phyloP scores from a whole-genome alignment of 257 asterid species.

The Orobanche coerulescens region DNA sequence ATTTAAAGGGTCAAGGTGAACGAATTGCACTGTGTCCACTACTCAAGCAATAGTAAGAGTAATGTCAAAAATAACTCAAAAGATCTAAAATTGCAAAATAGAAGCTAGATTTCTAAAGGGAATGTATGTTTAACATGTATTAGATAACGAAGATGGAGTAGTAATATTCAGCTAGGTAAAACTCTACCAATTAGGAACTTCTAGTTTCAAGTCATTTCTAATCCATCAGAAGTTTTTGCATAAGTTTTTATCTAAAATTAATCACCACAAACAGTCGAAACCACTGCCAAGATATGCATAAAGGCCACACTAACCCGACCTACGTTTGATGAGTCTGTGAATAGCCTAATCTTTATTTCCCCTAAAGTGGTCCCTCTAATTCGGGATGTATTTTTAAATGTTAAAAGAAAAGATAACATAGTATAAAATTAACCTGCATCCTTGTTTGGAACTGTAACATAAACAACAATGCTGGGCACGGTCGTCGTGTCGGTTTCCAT shows the following conservation, averaged over 20 bases:
- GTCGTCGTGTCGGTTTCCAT: conserved; percentile 67
- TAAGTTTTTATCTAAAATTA: not conserved
- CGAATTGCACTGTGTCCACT: not conserved
- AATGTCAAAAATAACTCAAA: not conserved
- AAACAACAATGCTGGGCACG: conserved; percentile 87
- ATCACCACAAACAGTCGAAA: conserved; percentile 1
- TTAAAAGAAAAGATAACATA: not conserved
- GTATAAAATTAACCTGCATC: conserved; percentile 1
- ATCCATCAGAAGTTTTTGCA: not conserved
- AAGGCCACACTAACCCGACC: not conserved
- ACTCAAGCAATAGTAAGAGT: not conserved
- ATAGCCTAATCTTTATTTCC: too few relatives aligned
- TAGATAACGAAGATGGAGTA: not conserved
- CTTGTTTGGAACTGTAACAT: conserved; percentile 57
- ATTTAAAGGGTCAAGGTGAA: too few relatives aligned
- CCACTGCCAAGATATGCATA: not conserved
- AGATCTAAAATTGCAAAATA: not conserved
- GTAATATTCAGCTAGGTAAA: not conserved
- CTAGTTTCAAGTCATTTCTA: not conserved
- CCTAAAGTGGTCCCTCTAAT: not conserved
- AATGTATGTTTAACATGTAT: not conserved
- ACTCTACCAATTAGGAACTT: not conserved
- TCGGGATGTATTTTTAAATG: not conserved
- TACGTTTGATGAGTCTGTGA: not conserved
- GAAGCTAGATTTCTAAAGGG: not conserved